Evolutionary conservation across 2,329 filamentous ascomycete species (phyloP).

Genomic region (Alternaria sp.): DNA sequence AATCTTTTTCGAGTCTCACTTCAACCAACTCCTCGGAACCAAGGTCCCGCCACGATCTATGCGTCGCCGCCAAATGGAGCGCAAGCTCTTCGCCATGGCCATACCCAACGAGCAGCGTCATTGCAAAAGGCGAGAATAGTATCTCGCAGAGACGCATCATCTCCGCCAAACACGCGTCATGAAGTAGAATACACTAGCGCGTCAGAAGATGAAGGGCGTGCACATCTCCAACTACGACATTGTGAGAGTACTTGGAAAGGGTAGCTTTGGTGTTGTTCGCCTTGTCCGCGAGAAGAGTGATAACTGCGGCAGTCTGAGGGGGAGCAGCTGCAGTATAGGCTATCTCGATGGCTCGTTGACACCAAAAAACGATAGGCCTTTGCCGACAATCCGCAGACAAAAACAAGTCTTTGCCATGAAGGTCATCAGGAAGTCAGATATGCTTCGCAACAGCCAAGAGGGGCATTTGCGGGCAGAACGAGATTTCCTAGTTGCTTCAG

Average conservation of each 20-base stretch:
- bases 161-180: slow-evolving; percentile 76
- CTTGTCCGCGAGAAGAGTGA: slow-evolving; percentile 74
- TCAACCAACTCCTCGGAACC: slow-evolving; percentile 70
- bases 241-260: slow-evolving; percentile 85
- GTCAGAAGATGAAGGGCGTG: slow-evolving; percentile 60
- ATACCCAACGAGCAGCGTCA: slow-evolving; percentile 64
- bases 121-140: slow-evolving; percentile 67
- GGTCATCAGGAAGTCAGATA: slow-evolving; percentile 90
- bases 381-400: slow-evolving; percentile 16
- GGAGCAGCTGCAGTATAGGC: slow-evolving; percentile 24
- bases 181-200: slow-evolving; percentile 66
- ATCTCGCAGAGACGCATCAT: slow-evolving; percentile 73
- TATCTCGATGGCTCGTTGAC: slow-evolving; percentile 21
- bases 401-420: slow-evolving; percentile 90
- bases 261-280: slow-evolving; percentile 91
- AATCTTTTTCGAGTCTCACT: slow-evolving; percentile 85
- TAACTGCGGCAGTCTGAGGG: slow-evolving; percentile 20
- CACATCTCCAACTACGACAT: slow-evolving; percentile 76
- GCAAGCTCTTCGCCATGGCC: slow-evolving; percentile 67
- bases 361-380: slow-evolving; percentile 3
- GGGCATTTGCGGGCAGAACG: slow-evolving; percentile 89
- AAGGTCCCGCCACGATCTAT: slow-evolving; percentile 66
- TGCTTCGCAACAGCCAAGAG: slow-evolving; percentile 90
- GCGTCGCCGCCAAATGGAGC: slow-evolving; percentile 69
- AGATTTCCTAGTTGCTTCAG: slow-evolving; percentile 88